Evolutionary conservation across 2,329 filamentous ascomycete species (phyloP).

Genomic region (Hansfordia pulvinata): DNA sequence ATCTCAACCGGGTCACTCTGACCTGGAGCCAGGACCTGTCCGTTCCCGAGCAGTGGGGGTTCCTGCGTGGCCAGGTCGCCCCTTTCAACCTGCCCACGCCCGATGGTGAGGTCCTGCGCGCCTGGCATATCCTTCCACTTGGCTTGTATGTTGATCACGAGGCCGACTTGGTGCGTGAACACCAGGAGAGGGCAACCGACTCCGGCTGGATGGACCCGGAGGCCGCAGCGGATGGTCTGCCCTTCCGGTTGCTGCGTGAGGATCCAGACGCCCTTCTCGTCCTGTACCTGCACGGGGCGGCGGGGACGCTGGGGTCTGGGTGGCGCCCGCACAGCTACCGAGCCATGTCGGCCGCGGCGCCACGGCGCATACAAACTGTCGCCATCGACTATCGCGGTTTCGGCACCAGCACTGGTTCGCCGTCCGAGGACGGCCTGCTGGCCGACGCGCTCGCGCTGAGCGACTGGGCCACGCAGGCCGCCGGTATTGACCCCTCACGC

Average conservation of each 20-base stretch:
- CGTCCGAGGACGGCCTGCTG: slow-evolving; percentile 40
- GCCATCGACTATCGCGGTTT: slow-evolving; percentile 51
- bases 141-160: slow-evolving; percentile 51
- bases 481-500: slow-evolving; percentile 34
- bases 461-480: slow-evolving; percentile 38
- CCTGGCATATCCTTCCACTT: slow-evolving; percentile 65
- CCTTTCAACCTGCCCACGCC: slow-evolving; percentile 53
- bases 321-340: slow-evolving; percentile 42
- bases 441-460: slow-evolving; percentile 36
- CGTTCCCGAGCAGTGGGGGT: slow-evolving; percentile 56
- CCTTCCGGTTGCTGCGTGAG: slow-evolving; percentile 28
- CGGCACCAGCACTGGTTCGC: slow-evolving; percentile 34
- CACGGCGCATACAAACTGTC: slow-evolving; percentile 39
- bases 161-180: slow-evolving; percentile 24
- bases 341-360: slow-evolving; percentile 33
- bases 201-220: slow-evolving; percentile 16
- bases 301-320: slow-evolving; percentile 40
- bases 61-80: slow-evolving; percentile 57
- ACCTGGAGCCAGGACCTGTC: slow-evolving; percentile 49
- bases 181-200: too few relatives aligned
- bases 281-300: slow-evolving; percentile 40
- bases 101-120: slow-evolving; percentile 55
- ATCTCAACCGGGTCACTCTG: slow-evolving; percentile 37
- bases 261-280: slow-evolving; percentile 29
- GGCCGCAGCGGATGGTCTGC: slow-evolving; percentile 19